Evolutionary conservation across 257 asterid species (phyloP).

Genomic region (Rauvolfia tetraphylla): DNA sequence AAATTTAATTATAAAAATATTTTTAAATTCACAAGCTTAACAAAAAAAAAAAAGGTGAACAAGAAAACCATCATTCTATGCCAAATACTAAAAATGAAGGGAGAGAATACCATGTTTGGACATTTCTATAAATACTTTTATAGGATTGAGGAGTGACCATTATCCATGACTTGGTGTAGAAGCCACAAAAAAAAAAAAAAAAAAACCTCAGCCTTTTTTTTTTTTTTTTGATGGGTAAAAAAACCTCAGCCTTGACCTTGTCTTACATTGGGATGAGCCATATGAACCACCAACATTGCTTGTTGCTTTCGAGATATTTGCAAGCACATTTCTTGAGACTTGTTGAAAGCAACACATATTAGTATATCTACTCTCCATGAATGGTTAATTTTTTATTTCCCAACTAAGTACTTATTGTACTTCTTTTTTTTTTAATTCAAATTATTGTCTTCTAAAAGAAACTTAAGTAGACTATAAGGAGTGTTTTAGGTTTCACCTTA

Average conservation of each 20-base stretch:
- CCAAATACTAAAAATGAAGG: too few relatives aligned
- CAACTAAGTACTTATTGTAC: background rate
- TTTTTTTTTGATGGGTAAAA: too few relatives aligned
- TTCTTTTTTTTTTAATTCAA: background rate
- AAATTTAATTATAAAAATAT: too few relatives aligned
- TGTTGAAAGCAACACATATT: constrained; percentile 5
- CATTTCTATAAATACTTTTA: background rate
- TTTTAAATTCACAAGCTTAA: too few relatives aligned
- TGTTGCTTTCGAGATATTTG: constrained; percentile 30
- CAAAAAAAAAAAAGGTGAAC: too few relatives aligned
- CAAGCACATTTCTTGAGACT: constrained; percentile 23
- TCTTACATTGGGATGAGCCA: constrained; percentile 11
- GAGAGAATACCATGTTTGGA: too few relatives aligned
- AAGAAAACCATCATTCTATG: too few relatives aligned
- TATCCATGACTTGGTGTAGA: background rate
- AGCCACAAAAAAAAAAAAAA: too few relatives aligned
- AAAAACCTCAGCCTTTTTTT: too few relatives aligned
- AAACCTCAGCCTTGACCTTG: background rate
- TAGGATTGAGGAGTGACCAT: background rate
- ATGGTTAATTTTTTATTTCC: too few relatives aligned
- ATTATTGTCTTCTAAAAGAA: background rate
- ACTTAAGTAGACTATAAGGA: too few relatives aligned
- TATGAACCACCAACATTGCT: constrained; percentile 19
- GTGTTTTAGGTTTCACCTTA: too few relatives aligned
- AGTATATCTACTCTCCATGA: background rate